Percentiles rank a stretch among this genome's conserved stretches.
These are phyloP conservation scores for Castanopsis chinensis DNA, from an alignment of 306 rosid genomes.

Conservation along the genomic window DNA sequence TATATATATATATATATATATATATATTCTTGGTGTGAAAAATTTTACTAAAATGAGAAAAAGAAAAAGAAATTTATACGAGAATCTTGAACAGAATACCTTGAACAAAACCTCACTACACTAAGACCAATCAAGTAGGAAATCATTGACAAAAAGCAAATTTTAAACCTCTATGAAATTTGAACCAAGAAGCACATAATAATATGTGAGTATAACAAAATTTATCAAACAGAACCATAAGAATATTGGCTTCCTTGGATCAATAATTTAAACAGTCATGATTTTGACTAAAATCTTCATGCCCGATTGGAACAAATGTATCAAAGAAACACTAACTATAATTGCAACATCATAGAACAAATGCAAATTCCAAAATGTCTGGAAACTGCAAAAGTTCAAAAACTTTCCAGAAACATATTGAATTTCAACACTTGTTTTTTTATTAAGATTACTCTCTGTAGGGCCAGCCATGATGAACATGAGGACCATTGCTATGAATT, in stretches of 20 bases:
- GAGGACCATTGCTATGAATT: background rate
- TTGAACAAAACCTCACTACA: background rate
- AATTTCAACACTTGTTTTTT: background rate
- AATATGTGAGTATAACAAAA: background rate
- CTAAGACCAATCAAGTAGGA: background rate
- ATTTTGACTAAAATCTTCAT: background rate
- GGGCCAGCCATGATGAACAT: background rate
- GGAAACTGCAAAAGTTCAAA: background rate
- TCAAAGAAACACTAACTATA: background rate
- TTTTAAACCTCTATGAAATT: background rate
- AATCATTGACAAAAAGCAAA: background rate
- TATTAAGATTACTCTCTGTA: background rate
- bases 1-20: no score
- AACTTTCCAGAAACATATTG: background rate
- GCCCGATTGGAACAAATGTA: background rate
- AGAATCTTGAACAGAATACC: background rate
- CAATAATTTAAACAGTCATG: background rate
- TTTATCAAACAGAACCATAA: background rate
- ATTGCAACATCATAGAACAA: background rate
- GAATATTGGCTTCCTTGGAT: background rate
- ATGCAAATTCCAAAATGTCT: background rate
- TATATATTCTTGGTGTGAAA: background rate
- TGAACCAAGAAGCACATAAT: background rate
- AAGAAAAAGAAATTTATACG: background rate
- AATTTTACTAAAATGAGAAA: background rate